Base-by-base conservation (phyloP, 2,329 filamentous ascomycete genomes). In the Botrytis sinoallii region DNA sequence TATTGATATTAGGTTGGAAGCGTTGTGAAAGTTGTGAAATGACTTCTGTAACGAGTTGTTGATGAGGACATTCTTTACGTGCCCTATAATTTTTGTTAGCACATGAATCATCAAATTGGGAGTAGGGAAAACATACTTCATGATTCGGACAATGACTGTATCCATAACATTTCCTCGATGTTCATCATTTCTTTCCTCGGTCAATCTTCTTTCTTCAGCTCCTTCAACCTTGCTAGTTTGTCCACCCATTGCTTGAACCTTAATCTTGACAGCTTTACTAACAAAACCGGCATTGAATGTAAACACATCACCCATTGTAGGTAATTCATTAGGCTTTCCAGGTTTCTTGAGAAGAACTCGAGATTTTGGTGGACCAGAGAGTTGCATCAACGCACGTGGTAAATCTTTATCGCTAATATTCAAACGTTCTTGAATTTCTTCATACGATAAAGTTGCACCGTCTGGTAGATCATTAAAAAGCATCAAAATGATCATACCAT, bases 401-500 rank as follows among this genome's bases (percentile, higher is more conserved):
- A 98, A 87, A 70, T 97, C 94, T 52, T 86, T 83, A 1, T 86
- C 84, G 0, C 94, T 90, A 42, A 98, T 97, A 77, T 91, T 93
- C 1, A 95, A 97, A 77, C 88, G 87, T 9, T 89, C 90, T 80
- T 96, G 92, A 42, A 98, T 96, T 76, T 97, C 93, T 72, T 96
- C 92, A 72, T 90, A 89, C 0, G 85, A 84, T 25, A 91, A 81
- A 65, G 83, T 85, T 76, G 85, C 83, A 44, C 81, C 85, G 9
- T 87, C 85, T 3, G 81, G 81, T 0, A 97, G 79, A 55, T 95
- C 90, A 79, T 98, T 98, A 86, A 98, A 99, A 0, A 98, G 88
- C 63, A 97, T 82, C 32, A 99, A 83, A 38, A 98, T 90, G 32
- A 98, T 85, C 93, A 98, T 97, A 78, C 91, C 94, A 81, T 96